A percentile compares a stretch with the other conserved stretches of the same genome.
phyloP scores from a whole-genome alignment of 2,329 filamentous ascomycete genomes.

The Knufia petricola region DNA sequence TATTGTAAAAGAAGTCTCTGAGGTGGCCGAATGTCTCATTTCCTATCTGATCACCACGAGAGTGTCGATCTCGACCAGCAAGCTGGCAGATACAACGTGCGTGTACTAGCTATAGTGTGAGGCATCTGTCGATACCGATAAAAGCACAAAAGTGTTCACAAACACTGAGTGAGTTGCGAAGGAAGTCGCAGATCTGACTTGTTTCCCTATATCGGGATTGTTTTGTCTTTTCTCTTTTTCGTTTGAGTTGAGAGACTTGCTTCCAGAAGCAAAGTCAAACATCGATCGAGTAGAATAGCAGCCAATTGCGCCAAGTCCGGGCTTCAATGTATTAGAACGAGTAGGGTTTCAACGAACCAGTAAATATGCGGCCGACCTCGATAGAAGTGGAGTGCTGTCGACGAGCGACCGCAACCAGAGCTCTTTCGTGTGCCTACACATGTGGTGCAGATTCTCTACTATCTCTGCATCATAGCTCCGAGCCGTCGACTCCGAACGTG shows the following conservation, averaged over 20 bases:
- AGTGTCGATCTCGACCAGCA: conserved; percentile 17
- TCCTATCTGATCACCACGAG: conserved; percentile 28
- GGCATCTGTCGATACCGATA: conserved; percentile 17
- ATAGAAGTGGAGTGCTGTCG: conserved; percentile 30
- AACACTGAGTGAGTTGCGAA: conserved; percentile 25
- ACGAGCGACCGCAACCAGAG: conserved; percentile 19
- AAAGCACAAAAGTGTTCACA: conserved; percentile 21
- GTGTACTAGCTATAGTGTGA: conserved; percentile 16
- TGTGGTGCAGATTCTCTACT: conserved; percentile 27
- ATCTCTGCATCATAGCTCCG: conserved; percentile 26
- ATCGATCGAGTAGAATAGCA: conserved; percentile 22
- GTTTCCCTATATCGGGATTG: conserved; percentile 10
- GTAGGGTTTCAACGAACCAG: conserved; percentile 34
- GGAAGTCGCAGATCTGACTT: conserved; percentile 26
- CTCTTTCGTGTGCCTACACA: conserved; percentile 23
- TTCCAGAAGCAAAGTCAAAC: conserved; percentile 9
- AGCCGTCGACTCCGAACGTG: conserved; percentile 27
- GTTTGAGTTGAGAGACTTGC: conserved; percentile 7
- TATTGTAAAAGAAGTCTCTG: conserved; percentile 19
- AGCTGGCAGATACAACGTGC: conserved; percentile 14
- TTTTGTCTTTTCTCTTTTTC: conserved; percentile 13
- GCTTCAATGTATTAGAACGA: conserved; percentile 28
- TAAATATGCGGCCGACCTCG: conserved; percentile 38
- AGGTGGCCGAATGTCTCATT: conserved; percentile 38
- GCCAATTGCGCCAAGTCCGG: conserved; percentile 26